Evolutionary conservation across 192 early-diverging fungal genomes (phyloP).

Genomic region (Mortierella claussenii): DNA sequence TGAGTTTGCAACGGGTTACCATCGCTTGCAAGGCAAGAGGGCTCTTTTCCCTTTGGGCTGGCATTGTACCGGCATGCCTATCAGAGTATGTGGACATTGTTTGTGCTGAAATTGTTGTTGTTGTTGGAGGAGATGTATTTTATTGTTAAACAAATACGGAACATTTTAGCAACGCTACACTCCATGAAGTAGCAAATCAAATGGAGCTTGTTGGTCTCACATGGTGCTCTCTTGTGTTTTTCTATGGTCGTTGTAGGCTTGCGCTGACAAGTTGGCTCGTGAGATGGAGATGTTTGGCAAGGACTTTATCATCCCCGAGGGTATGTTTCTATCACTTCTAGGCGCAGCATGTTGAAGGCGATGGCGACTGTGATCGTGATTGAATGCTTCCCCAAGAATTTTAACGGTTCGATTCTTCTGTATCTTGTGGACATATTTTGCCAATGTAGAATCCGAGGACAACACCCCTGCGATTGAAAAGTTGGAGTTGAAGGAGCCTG

Average conservation of each 20-base stretch:
- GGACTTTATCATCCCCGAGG: constrained; percentile 49
- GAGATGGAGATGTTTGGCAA: constrained; percentile 88
- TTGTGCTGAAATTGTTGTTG: too few species aligned
- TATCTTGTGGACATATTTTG: too few species aligned
- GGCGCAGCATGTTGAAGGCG: constrained; percentile 1
- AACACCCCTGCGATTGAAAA: constrained; percentile 52
- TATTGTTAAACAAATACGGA: too few species aligned
- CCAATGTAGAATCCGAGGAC: constrained; percentile 41
- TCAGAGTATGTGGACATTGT: constrained; percentile 72
- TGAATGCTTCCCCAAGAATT: too few species aligned
- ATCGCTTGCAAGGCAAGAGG: constrained; percentile 92
- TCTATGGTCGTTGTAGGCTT: too few species aligned
- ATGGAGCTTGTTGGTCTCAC: too few species aligned
- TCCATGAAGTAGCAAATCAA: too few species aligned
- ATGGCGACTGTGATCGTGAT: too few species aligned
- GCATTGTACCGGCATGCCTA: constrained; percentile 99
- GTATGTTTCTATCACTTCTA: constrained; percentile 5
- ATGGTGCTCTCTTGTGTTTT: too few species aligned
- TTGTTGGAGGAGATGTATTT: too few species aligned
- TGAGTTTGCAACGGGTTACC: constrained; percentile 95
- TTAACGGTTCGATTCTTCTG: too few species aligned
- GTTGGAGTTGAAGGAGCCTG: constrained; percentile 53
- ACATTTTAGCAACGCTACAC: too few species aligned
- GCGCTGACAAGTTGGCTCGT: constrained; percentile 86
- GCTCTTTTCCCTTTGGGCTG: constrained; percentile 96